Conservation (phyloP, 106 monocot genomes). For the Allium fistulosum region DNA sequence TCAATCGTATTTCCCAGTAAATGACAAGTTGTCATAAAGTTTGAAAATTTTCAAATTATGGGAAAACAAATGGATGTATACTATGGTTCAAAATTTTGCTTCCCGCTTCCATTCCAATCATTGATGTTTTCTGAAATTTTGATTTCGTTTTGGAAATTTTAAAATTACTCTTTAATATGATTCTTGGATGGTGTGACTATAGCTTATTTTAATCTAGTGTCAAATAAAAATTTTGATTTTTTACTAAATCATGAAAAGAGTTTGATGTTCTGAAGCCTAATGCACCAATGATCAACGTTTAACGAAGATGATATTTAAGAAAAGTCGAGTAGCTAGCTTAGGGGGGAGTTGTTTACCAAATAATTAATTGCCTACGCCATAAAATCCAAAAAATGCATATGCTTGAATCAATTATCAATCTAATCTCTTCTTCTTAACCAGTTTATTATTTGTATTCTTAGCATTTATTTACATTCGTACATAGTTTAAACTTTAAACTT, state of each 20-base stretch:
- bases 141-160: too few relatives aligned
- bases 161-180: too few relatives aligned
- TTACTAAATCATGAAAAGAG: too few relatives aligned
- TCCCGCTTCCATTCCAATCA: too few relatives aligned
- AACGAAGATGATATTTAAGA: neutral
- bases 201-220: too few relatives aligned
- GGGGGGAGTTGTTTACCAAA: constrained; percentile 12
- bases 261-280: neutral
- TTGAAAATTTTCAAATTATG: too few relatives aligned
- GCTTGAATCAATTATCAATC: constrained; percentile 3
- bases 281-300: neutral
- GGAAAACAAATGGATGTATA: too few relatives aligned
- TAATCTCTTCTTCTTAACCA: neutral
- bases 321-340: neutral
- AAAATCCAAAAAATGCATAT: neutral
- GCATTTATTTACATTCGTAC: neutral
- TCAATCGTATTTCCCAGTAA: neutral
- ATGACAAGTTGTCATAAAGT: too few relatives aligned
- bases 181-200: too few relatives aligned
- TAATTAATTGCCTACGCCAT: constrained; percentile 12
- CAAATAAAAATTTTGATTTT: too few relatives aligned
- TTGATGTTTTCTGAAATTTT: too few relatives aligned
- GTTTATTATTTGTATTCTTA: neutral
- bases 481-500: neutral
- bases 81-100: too few relatives aligned